Evolutionary conservation across 2,329 filamentous ascomycete species (phyloP).

Genomic region (Botryotinia globosa): DNA sequence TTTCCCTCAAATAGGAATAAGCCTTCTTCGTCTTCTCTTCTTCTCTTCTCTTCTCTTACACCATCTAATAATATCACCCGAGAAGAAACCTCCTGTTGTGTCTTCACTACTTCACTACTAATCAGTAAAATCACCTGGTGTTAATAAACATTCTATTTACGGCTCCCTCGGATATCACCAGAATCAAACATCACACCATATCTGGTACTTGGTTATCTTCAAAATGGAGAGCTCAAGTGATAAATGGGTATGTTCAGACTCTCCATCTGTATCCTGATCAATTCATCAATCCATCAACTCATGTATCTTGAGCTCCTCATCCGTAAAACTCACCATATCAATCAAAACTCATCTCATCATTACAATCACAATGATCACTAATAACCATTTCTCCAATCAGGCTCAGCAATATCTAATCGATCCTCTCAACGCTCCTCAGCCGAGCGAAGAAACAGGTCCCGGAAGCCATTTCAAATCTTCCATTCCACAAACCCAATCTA

Average conservation of each 20-base stretch:
- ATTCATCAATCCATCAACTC: not conserved
- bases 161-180: not conserved
- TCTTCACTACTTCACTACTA: not conserved
- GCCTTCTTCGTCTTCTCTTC: not conserved
- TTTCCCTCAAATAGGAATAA: not conserved
- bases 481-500: slow-evolving; percentile 20
- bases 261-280: not conserved
- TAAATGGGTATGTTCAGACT: slow-evolving; percentile 13
- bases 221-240: slow-evolving; percentile 18
- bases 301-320: not conserved
- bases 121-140: not conserved
- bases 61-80: not conserved
- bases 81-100: not conserved
- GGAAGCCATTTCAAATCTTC: slow-evolving; percentile 46
- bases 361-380: not conserved
- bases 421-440: slow-evolving; percentile 65
- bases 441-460: slow-evolving; percentile 64
- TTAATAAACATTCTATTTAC: not conserved
- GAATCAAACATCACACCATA: not conserved
- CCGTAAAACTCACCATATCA: not conserved
- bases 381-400: slow-evolving; percentile 41
- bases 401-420: slow-evolving; percentile 66
- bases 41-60: not conserved
- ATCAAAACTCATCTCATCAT: not conserved
- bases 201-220: not conserved